Evolutionary conservation across 768 basidiomycete genomes (phyloP).

Genomic region (Termitomyces sp.): DNA sequence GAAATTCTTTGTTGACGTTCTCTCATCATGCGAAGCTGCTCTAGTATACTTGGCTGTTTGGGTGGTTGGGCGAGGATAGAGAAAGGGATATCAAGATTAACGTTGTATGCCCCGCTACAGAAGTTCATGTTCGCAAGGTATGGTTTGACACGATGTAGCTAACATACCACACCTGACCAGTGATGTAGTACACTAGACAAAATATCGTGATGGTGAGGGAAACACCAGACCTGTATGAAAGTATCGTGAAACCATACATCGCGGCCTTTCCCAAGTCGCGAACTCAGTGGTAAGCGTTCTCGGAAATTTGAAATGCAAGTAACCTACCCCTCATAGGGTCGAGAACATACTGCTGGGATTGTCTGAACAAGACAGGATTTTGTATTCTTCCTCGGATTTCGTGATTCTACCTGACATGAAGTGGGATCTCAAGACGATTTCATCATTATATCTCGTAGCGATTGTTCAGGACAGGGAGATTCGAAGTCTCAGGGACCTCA

Average conservation of each 20-base stretch:
- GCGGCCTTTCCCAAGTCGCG: slow-evolving; percentile 67
- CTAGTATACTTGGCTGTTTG: slow-evolving; percentile 1
- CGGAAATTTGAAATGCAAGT: not conserved
- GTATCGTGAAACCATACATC: slow-evolving; percentile 79
- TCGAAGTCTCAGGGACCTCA: slow-evolving; percentile 75
- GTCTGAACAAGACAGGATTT: slow-evolving; percentile 72
- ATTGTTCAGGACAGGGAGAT: slow-evolving; percentile 64
- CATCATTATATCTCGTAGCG: slow-evolving; percentile 83
- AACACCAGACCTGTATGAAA: slow-evolving; percentile 74
- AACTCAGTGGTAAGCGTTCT: slow-evolving; percentile 68
- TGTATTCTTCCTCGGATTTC: slow-evolving; percentile 65
- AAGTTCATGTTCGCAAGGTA: slow-evolving; percentile 85
- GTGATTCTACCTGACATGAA: slow-evolving; percentile 94
- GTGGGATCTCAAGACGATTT: slow-evolving; percentile 82
- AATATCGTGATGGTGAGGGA: slow-evolving; percentile 72
- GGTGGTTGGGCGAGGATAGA: slow-evolving; percentile 28
- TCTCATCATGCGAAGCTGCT: not conserved
- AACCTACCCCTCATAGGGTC: slow-evolving; percentile 55
- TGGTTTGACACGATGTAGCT: not conserved
- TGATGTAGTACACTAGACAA: slow-evolving; percentile 71
- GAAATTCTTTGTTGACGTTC: not conserved
- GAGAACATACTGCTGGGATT: slow-evolving; percentile 76
- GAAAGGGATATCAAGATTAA: slow-evolving; percentile 77
- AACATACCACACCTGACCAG: not conserved
- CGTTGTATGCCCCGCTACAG: slow-evolving; percentile 85